Conservation (phyloP, 2,329 filamentous ascomycete species). For the Penicillium sp. region DNA sequence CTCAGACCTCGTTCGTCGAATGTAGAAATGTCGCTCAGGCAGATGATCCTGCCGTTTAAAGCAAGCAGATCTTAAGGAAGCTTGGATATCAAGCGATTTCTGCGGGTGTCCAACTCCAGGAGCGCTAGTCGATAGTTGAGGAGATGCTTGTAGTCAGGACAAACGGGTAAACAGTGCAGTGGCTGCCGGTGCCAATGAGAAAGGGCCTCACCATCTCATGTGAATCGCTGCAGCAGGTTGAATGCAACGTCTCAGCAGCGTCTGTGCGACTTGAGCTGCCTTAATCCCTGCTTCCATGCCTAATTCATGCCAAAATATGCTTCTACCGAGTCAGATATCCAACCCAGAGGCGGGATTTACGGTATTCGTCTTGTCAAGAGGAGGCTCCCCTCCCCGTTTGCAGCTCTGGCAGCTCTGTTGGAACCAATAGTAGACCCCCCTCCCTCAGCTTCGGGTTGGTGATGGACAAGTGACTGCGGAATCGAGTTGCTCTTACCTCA, state of each 20-base stretch:
- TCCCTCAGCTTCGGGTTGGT: neutral
- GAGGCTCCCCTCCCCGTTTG: neutral
- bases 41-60: too few species aligned
- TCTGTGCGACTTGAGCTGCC: neutral
- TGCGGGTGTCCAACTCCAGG: too few species aligned
- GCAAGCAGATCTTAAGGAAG: too few species aligned
- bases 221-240: neutral
- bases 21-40: too few species aligned
- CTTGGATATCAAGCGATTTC: too few species aligned
- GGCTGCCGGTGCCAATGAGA: conserved; percentile 1
- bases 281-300: neutral
- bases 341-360: too few species aligned
- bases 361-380: neutral
- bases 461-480: neutral
- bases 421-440: neutral
- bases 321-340: too few species aligned
- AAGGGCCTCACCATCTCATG: neutral
- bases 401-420: neutral
- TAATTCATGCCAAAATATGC: neutral
- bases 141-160: too few species aligned
- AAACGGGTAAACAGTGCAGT: neutral
- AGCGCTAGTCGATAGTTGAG: too few species aligned
- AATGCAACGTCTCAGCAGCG: neutral
- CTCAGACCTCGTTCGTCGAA: too few species aligned
- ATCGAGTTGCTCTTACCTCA: conserved; percentile 2